Conservation (phyloP, 2,329 filamentous ascomycete species). For the Aspergillus sp. region DNA sequence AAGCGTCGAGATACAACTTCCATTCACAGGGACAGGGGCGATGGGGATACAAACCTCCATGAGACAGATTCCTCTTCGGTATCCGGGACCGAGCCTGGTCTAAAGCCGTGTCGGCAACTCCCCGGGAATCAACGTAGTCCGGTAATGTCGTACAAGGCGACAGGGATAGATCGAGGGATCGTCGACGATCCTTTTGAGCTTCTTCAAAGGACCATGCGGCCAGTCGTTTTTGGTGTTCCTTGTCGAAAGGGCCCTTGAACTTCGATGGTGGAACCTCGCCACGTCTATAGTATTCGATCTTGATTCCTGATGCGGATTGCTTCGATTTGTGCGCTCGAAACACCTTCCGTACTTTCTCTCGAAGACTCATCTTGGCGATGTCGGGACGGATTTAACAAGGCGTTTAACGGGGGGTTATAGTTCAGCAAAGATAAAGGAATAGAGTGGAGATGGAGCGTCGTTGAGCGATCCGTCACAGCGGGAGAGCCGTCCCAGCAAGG, state of each 20-base stretch:
- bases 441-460: conserved; percentile 9
- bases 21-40: background rate
- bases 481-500: conserved; percentile 30
- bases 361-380: conserved; percentile 35
- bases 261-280: conserved; percentile 50
- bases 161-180: conserved; percentile 37
- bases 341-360: conserved; percentile 37
- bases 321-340: conserved; percentile 30
- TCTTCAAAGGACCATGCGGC: conserved; percentile 46
- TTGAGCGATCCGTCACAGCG: conserved; percentile 22
- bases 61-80: conserved; percentile 13
- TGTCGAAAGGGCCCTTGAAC: conserved; percentile 49
- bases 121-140: conserved; percentile 22
- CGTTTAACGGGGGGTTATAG: conserved; percentile 1
- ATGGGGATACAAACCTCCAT: conserved; percentile 19
- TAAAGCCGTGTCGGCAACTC: conserved; percentile 21
- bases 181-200: conserved; percentile 34
- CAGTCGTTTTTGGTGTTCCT: conserved; percentile 43
- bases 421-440: background rate
- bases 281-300: conserved; percentile 50
- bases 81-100: conserved; percentile 16
- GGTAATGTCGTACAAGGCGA: conserved; percentile 38
- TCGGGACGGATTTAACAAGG: background rate
- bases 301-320: conserved; percentile 30
- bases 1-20: background rate